Conservation (phyloP, 1,284 basidiomycete species). For the Xerocomus subilludens region DNA sequence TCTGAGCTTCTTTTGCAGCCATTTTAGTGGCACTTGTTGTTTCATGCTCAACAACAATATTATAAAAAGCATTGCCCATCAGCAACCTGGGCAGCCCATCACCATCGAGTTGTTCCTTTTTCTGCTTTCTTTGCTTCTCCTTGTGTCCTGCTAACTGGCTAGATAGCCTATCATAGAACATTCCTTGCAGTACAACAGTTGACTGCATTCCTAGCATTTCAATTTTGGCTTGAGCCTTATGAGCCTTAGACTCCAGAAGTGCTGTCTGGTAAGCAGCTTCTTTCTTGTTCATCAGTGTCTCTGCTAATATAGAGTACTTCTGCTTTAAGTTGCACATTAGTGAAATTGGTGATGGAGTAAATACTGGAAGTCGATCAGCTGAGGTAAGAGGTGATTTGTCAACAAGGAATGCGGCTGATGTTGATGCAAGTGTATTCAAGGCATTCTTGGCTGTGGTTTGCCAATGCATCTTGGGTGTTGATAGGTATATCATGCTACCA, state of each 20-base stretch:
- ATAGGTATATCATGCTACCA: no score
- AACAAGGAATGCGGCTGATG: not conserved
- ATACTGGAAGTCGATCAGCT: not conserved
- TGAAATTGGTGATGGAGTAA: not conserved
- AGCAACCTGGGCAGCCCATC: not conserved
- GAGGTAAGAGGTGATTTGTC: not conserved
- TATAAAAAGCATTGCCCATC: not conserved
- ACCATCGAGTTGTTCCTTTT: not conserved
- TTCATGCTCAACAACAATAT: no score
- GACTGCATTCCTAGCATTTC: not conserved
- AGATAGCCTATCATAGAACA: not conserved
- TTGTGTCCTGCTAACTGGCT: not conserved
- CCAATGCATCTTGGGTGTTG: no score
- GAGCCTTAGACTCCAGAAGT: not conserved
- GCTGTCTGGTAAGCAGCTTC: not conserved
- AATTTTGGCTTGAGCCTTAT: not conserved
- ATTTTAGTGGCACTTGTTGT: no score
- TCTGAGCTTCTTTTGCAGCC: no score
- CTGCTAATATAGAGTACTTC: not conserved
- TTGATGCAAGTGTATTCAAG: not conserved
- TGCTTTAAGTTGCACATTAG: not conserved
- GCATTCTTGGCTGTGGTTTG: not conserved
- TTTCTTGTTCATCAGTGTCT: not conserved
- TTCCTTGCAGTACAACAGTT: not conserved
- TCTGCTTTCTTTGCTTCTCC: not conserved